Evolutionary conservation across 805 yeast genomes (phyloP), one percentile per base, ranked within the genome.

Genomic region (Cyberlindnera suaveolens): DNA sequence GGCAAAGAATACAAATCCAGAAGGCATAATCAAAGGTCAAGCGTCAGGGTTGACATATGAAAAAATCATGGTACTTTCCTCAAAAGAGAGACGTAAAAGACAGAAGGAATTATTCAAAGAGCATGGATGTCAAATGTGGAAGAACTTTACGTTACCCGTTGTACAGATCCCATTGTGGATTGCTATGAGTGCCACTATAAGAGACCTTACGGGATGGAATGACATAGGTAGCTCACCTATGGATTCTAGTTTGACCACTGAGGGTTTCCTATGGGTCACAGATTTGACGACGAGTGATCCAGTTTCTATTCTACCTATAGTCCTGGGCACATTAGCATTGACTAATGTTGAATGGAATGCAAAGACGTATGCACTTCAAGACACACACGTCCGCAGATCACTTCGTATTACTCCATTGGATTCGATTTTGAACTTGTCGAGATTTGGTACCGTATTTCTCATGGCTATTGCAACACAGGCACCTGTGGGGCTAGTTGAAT

Each of bases 141-240:
- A 89, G 60, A 80, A 85, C 54, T 65, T 79, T 43, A 53, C 85
- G 4, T 66, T 88, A 32, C 97, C 97, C 1, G 65, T 80, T 0
- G 76, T 86, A 15, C 98, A 90, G 58, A 72, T 91, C 17, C 98
- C 98, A 0, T 60, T 90, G 6, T 90, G 96, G 95, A 71, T 89
- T 2, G 70, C 82, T 3, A 70, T 90, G 72, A 82, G 93, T 11
- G 68, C 82, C 51, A 80, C 89, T 1, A 74, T 89, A 51, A 71
- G 96, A 49, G 75, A 80, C 37, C 64, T 89, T 47, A 81, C 90
- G 34, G 96, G 95, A 6, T 60, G 62, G 51, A 41, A 44, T 3
- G 56, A 63, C 50, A 48, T 67, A 5, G 62, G 68, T 17, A 46
- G 64, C 3, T 59, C 44, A 35, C 74, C 81, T 0, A 48, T 80